Conservation (phyloP, 2,329 filamentous ascomycete genomes). For the Sclerotinia minor region DNA sequence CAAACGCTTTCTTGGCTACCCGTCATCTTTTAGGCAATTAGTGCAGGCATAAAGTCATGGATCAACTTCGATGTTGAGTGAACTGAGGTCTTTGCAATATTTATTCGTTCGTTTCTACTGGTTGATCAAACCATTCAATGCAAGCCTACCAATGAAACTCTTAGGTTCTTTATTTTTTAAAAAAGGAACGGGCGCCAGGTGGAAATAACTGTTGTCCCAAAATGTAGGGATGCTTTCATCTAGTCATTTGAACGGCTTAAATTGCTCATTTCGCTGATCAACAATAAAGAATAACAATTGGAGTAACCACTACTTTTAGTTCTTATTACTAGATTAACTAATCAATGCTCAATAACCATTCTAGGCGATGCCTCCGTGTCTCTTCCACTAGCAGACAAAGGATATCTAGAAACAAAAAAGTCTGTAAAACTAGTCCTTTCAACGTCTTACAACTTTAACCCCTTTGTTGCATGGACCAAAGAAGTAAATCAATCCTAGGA, state of each 20-base stretch:
- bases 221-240: too few relatives aligned
- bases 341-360: background rate
- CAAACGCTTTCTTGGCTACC: background rate
- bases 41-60: too few relatives aligned
- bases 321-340: too few relatives aligned
- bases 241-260: background rate
- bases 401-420: background rate
- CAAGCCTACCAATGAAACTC: too few relatives aligned
- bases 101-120: too few relatives aligned
- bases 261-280: background rate
- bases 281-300: background rate
- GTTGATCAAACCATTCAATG: too few relatives aligned
- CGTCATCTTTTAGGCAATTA: background rate
- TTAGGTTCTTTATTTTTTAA: too few relatives aligned
- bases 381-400: background rate
- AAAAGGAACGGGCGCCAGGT: too few relatives aligned
- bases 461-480: conserved; percentile 1
- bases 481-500: background rate
- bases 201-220: too few relatives aligned
- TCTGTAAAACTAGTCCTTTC: background rate
- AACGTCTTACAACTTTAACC: background rate
- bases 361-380: background rate
- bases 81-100: too few relatives aligned
- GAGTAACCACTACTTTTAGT: background rate
- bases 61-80: too few relatives aligned